Base-by-base conservation (phyloP, 805 yeast species). In the Middelhovenomyces tepae region DNA sequence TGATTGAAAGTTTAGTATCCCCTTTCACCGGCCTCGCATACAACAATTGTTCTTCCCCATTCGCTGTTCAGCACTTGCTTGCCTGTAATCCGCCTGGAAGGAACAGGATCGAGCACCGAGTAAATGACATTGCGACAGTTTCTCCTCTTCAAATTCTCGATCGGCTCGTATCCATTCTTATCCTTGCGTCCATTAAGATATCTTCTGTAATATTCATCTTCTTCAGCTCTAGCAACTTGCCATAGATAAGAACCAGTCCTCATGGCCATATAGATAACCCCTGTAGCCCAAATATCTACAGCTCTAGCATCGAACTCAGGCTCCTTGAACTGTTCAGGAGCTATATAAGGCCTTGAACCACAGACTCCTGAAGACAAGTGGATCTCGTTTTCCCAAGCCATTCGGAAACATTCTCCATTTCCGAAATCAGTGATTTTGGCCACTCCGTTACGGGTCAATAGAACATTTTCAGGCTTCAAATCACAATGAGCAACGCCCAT, bases 401-500 rank as follows among this genome's bases (percentile, higher is more conserved):
- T 85, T 42, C 82, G 74, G 56, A 87, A 82, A 20, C 91, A 94
- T 38, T 82, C 87, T 30, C 94, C 78, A 31, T 89, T 84, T 17
- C 96, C 96, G 56, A 87, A 87, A 54, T 87, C 96, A 26, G 84
- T 72, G 33, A 79, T 75, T 49, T 77, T 78, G 38, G 78, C 62
- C 34, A 71, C 66, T 7, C 93, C 91, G 38, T 65, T 60, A 11
- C 71, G 66, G 5, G 83, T 76, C 28, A 87, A 60, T 23, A 87
- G 54, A 17, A 87, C 63, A 54, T 87, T 87, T 50, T 87, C 96
- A 8, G 94, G 86, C 57, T 87, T 87, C 40, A 87, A 63, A 51
- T 87, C 96, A 50, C 95, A 81, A 56, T 87, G 96, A 1, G 95
- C 89, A 19, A 87, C 89, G 21, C 96, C 96, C 57, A 79, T 86